These are phyloP conservation scores for Rhizopus arrhizus DNA, from an alignment of 371 early-diverging fungal genomes.

Conservation along the genomic window DNA sequence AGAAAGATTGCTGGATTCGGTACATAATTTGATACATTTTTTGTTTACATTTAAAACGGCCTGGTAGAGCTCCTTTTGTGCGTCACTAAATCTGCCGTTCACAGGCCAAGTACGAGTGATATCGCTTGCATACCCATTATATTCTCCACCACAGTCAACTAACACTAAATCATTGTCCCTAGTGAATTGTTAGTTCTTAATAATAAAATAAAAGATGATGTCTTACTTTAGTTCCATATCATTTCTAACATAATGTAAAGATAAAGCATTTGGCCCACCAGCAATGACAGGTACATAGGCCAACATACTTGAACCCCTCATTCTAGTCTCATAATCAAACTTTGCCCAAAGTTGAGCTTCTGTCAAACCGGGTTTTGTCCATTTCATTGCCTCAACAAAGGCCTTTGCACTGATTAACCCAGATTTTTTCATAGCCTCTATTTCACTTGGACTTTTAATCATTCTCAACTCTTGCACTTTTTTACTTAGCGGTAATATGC, in stretches of 20 bases:
- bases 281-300: slow-evolving; percentile 98
- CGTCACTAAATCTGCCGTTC: slow-evolving; percentile 79
- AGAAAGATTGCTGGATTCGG: slow-evolving; percentile 65
- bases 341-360: slow-evolving; percentile 82
- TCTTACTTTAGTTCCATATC: slow-evolving; percentile 64
- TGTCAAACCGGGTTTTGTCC: slow-evolving; percentile 67
- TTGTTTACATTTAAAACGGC: slow-evolving; percentile 86
- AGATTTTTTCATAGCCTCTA: slow-evolving; percentile 77
- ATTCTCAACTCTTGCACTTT: slow-evolving; percentile 75
- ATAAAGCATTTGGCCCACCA: slow-evolving; percentile 86
- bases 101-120: slow-evolving; percentile 96
- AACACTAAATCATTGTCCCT: slow-evolving; percentile 86
- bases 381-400: slow-evolving; percentile 74
- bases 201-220: neutral
- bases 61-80: slow-evolving; percentile 85
- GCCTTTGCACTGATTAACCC: slow-evolving; percentile 79
- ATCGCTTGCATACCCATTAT: slow-evolving; percentile 87
- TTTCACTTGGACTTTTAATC: slow-evolving; percentile 77
- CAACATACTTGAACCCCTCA: slow-evolving; percentile 72
- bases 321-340: slow-evolving; percentile 76
- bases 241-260: slow-evolving; percentile 94
- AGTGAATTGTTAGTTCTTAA: neutral
- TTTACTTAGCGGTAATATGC: slow-evolving; percentile 59
- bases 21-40: slow-evolving; percentile 82
- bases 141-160: slow-evolving; percentile 93